These are phyloP conservation scores for Saksenaea oblongispora DNA, from an alignment of 371 early-diverging fungal species.

Conservation along the genomic window DNA sequence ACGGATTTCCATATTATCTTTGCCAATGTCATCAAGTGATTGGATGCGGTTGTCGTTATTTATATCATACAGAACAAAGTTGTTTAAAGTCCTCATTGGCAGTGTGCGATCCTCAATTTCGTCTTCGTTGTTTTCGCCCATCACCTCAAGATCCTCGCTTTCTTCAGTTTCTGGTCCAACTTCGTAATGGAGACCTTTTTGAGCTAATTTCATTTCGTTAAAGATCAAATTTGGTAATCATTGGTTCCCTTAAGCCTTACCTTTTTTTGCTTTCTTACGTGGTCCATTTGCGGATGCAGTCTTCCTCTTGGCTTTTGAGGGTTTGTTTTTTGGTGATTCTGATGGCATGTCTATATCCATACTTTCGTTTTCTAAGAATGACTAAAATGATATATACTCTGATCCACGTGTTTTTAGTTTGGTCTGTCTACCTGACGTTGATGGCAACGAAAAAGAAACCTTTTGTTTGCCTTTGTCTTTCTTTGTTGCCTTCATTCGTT, in stretches of 20 bases:
- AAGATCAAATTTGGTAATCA: not conserved
- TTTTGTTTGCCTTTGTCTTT: not conserved
- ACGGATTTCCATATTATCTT: slow-evolving; percentile 29
- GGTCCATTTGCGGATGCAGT: not conserved
- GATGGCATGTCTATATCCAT: not conserved
- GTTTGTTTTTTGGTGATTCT: not conserved
- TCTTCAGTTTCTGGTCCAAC: slow-evolving; percentile 28
- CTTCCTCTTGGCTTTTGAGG: not conserved
- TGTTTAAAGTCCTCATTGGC: slow-evolving; percentile 42
- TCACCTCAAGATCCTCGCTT: slow-evolving; percentile 37
- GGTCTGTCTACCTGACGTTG: not conserved
- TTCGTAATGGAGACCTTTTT: not conserved
- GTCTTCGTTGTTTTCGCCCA: slow-evolving; percentile 41
- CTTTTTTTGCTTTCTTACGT: not conserved
- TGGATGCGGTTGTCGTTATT: slow-evolving; percentile 25
- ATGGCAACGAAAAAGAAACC: not conserved
- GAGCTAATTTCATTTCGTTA: not conserved
- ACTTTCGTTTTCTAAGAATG: not conserved
- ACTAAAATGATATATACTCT: not conserved
- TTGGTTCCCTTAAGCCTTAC: not conserved
- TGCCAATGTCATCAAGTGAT: slow-evolving; percentile 36
- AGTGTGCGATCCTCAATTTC: slow-evolving; percentile 26
- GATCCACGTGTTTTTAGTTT: not conserved
- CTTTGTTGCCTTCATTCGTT: not conserved
- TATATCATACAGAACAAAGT: slow-evolving; percentile 47